Evolutionary conservation across 768 basidiomycete species (phyloP).

Genomic region (Leccinellum rugosiceps): DNA sequence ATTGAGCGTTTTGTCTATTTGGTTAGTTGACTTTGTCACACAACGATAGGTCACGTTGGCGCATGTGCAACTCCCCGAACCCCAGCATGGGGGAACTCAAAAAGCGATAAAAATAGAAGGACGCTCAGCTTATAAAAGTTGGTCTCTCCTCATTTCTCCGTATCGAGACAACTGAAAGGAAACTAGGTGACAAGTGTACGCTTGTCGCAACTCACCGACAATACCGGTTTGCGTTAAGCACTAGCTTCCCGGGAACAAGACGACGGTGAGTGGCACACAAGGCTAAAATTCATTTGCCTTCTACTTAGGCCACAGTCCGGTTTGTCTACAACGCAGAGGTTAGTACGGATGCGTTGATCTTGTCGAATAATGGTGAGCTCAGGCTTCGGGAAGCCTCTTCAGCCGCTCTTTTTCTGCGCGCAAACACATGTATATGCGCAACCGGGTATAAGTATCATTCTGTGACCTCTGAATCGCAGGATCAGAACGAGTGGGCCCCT

Average conservation of each 20-base stretch:
- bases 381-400: constrained; percentile 20
- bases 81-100: no score
- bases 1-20: no score
- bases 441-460: constrained; percentile 61
- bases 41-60: no score
- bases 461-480: constrained; percentile 59
- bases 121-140: no score
- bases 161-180: no score
- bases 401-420: constrained; percentile 45
- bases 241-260: background rate
- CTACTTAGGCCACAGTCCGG: background rate
- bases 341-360: background rate
- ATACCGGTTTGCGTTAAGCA: no score
- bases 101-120: no score
- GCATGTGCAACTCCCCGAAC: no score
- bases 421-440: constrained; percentile 86
- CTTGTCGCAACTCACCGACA: background rate
- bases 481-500: background rate
- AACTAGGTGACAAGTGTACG: no score
- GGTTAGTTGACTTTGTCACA: no score
- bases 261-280: background rate
- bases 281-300: background rate
- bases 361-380: constrained; percentile 4
- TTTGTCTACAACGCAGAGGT: background rate
- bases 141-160: no score